These are phyloP conservation scores for Russula sp. DNA, from an alignment of 768 basidiomycete genomes.

Conservation along the genomic window DNA sequence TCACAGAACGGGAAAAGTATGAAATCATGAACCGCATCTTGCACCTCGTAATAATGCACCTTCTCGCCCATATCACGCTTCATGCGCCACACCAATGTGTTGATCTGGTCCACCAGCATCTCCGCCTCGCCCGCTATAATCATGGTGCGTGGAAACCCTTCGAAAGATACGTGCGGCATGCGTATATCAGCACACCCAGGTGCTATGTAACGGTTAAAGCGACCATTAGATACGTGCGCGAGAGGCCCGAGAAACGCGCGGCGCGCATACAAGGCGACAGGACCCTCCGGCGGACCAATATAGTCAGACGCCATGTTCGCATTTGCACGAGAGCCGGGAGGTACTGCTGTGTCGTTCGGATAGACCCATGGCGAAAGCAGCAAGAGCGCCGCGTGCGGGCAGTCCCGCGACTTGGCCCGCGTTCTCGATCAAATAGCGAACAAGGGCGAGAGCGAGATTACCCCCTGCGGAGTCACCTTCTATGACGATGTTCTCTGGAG, in stretches of 20 bases:
- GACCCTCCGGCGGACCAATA: conserved; percentile 7
- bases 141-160: conserved; percentile 31
- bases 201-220: conserved; percentile 2
- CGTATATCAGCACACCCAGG: conserved; percentile 15
- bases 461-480: conserved; percentile 75
- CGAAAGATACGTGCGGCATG: conserved; percentile 23
- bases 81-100: conserved; percentile 25
- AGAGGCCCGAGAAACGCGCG: conserved; percentile 19
- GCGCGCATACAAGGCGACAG: not conserved
- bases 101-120: conserved; percentile 33
- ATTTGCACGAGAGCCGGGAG: conserved; percentile 7
- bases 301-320: conserved; percentile 9
- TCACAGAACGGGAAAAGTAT: conserved; percentile 22
- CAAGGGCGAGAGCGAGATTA: conserved; percentile 59
- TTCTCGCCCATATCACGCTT: conserved; percentile 30
- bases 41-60: conserved; percentile 26
- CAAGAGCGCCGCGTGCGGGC: conserved; percentile 1
- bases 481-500: conserved; percentile 53
- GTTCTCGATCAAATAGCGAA: conserved; percentile 43
- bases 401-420: not conserved
- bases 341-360: conserved; percentile 4
- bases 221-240: not conserved
- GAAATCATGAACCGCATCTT: conserved; percentile 29
- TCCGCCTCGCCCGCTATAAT: conserved; percentile 29
- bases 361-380: conserved; percentile 16